These are phyloP conservation scores for Auricularia cornea DNA, from an alignment of 768 basidiomycete species.

Conservation along the genomic window DNA sequence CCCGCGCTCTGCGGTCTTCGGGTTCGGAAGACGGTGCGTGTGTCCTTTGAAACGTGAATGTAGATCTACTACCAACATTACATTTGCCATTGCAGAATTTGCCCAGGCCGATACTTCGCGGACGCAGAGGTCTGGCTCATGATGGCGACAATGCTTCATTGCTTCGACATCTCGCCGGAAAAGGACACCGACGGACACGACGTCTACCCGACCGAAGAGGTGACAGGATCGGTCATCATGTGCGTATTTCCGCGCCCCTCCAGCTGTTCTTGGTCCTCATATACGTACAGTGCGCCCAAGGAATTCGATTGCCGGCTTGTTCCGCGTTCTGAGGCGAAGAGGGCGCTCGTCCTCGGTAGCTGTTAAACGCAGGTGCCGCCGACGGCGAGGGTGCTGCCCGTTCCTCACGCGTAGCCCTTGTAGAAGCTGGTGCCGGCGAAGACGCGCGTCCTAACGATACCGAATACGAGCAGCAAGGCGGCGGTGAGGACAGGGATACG, in stretches of 20 bases:
- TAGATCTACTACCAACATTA: too few relatives aligned
- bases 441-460: slow-evolving; percentile 52
- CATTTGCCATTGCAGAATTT: slow-evolving; percentile 6
- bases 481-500: slow-evolving; percentile 82
- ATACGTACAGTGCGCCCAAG: too few relatives aligned
- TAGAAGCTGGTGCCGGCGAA: slow-evolving; percentile 14
- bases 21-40: slow-evolving; percentile 28
- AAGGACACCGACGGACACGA: too few relatives aligned
- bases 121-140: slow-evolving; percentile 8
- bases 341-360: too few relatives aligned
- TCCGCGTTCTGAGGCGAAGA: too few relatives aligned
- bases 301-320: too few relatives aligned
- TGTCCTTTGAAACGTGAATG: too few relatives aligned
- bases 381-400: slow-evolving; percentile 76
- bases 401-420: slow-evolving; percentile 75
- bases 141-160: slow-evolving; percentile 9
- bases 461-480: slow-evolving; percentile 79
- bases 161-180: slow-evolving; percentile 11
- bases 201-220: too few relatives aligned
- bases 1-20: slow-evolving; percentile 26
- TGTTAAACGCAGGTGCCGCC: too few relatives aligned
- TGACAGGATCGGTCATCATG: too few relatives aligned
- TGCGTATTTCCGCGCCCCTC: too few relatives aligned
- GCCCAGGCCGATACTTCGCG: slow-evolving; percentile 13
- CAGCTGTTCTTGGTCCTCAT: too few relatives aligned